Conservation (phyloP, 2,329 filamentous ascomycete genomes). For the Dactylellina drechsleri region DNA sequence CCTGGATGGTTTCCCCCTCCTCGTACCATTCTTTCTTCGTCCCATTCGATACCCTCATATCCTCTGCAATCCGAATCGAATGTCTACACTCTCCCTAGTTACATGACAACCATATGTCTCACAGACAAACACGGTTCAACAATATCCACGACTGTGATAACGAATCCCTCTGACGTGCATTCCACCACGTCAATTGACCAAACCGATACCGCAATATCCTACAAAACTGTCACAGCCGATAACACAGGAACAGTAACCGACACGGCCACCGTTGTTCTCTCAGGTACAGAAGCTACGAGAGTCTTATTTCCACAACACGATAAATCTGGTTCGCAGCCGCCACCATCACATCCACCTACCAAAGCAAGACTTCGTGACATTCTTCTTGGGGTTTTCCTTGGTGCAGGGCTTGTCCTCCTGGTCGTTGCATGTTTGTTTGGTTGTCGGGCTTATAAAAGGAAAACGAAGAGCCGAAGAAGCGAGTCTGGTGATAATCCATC, state of each 20-base stretch:
- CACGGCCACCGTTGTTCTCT: conserved; percentile 40
- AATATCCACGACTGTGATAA: conserved; percentile 26
- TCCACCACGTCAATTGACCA: conserved; percentile 17
- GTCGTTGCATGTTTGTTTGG: conserved; percentile 40
- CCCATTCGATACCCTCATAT: conserved; percentile 4
- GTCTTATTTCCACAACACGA: conserved; percentile 50
- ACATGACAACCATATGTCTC: conserved; percentile 36
- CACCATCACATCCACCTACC: conserved; percentile 12
- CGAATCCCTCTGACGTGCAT: conserved; percentile 7
- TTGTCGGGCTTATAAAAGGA: conserved; percentile 40
- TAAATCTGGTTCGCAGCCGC: conserved; percentile 17
- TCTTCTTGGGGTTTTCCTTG: conserved; percentile 41
- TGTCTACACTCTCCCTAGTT: conserved; percentile 21
- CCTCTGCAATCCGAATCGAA: conserved; percentile 3
- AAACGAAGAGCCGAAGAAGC: conserved; percentile 20
- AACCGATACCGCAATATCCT: conserved; percentile 27
- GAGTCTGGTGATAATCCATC: background rate
- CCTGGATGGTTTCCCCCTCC: conserved; percentile 35
- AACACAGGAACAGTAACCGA: conserved; percentile 41
- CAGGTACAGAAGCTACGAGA: conserved; percentile 38
- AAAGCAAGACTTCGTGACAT: conserved; percentile 37
- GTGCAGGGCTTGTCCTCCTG: conserved; percentile 42
- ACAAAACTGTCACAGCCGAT: conserved; percentile 43
- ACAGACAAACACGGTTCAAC: conserved; percentile 37
- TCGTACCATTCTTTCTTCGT: conserved; percentile 2